Conservation (phyloP, 2,329 filamentous ascomycete species). For the Cordyceps javanica region DNA sequence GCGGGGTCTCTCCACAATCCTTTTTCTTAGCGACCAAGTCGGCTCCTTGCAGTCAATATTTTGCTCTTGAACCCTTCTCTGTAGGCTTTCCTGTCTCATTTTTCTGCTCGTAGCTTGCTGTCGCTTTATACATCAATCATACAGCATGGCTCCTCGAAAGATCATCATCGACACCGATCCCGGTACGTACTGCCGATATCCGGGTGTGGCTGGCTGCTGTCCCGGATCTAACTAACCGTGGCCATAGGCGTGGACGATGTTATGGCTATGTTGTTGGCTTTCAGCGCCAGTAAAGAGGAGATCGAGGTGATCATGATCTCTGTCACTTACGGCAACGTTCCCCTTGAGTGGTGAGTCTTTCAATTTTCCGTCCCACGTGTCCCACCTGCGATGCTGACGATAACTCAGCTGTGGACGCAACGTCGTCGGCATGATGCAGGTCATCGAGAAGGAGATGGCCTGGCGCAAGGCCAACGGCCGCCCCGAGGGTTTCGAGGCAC, state of each 20-base stretch:
- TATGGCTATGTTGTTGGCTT: constrained; percentile 78
- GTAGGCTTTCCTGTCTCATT: background rate
- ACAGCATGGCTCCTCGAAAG: constrained; percentile 57
- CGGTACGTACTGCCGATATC: constrained; percentile 45
- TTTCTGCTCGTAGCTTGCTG: background rate
- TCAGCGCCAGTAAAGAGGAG: constrained; percentile 76
- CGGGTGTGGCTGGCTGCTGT: too few relatives aligned
- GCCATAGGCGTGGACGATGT: constrained; percentile 79
- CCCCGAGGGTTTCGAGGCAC: constrained; percentile 63
- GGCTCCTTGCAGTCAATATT: background rate
- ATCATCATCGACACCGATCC: constrained; percentile 98
- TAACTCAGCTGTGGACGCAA: constrained; percentile 71
- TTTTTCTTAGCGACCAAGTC: background rate
- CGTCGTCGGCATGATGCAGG: constrained; percentile 82
- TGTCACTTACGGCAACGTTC: constrained; percentile 89
- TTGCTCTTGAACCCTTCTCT: background rate
- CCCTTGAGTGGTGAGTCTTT: constrained; percentile 63
- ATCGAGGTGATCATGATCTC: constrained; percentile 81
- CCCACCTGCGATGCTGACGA: constrained; percentile 6
- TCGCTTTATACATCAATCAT: background rate
- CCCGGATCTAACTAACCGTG: constrained; percentile 17
- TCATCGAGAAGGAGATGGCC: constrained; percentile 79
- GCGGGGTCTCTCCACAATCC: constrained; percentile 9
- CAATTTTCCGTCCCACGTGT: background rate
- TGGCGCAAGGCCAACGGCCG: constrained; percentile 70